phyloP scores from a whole-genome alignment of 2,329 filamentous ascomycete genomes.

The Paraphaeosphaeria sporulosa region DNA sequence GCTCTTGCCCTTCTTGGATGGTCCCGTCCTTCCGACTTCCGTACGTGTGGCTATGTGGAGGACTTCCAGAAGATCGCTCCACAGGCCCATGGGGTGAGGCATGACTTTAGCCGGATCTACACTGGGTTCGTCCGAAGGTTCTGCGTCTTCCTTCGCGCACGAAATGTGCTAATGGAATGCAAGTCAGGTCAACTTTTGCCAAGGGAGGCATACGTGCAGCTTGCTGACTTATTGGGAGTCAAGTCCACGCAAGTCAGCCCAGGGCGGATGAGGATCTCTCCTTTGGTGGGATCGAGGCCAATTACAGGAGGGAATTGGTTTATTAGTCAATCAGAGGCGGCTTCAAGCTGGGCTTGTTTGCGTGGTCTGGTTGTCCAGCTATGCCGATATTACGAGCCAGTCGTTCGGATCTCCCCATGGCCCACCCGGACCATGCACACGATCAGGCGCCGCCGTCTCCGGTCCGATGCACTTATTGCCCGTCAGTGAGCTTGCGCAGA shows the following conservation, averaged over 20 bases:
- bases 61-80: background rate
- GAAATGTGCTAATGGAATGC: background rate
- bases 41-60: background rate
- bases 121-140: background rate
- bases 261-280: background rate
- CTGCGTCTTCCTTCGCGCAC: background rate
- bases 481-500: background rate
- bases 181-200: background rate
- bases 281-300: background rate
- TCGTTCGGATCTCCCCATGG: background rate
- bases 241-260: background rate
- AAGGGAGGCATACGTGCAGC: constrained; percentile 3
- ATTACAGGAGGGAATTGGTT: background rate
- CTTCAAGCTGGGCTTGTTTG: background rate
- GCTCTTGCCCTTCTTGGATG: constrained; percentile 15
- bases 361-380: background rate
- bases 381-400: background rate
- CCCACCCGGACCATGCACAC: background rate
- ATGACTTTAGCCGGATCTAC: constrained; percentile 2
- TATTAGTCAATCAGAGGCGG: background rate
- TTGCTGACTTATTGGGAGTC: background rate
- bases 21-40: background rate
- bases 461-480: background rate
- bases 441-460: background rate
- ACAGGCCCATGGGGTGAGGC: background rate